These are phyloP conservation scores for Datura wrightii DNA, from an alignment of 257 asterid genomes.

Conservation along the genomic window DNA sequence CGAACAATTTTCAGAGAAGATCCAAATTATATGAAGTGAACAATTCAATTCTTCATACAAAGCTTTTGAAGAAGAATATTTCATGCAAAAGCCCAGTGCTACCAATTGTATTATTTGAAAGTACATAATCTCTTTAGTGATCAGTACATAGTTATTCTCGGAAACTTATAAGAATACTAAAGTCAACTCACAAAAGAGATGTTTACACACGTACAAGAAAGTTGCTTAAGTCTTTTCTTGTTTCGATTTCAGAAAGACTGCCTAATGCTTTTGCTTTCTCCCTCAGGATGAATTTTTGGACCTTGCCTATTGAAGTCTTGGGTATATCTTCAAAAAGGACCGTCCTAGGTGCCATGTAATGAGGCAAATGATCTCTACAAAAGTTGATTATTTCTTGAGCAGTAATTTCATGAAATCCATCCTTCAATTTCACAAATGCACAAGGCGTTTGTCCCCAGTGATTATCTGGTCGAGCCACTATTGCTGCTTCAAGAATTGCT, in stretches of 20 bases:
- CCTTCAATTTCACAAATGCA: constrained; percentile 46
- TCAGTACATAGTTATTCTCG: too few relatives aligned
- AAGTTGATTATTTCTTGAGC: constrained; percentile 34
- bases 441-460: constrained; percentile 42
- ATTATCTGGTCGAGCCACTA: constrained; percentile 1
- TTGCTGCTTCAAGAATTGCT: background rate
- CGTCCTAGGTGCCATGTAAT: background rate
- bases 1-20: too few relatives aligned
- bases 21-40: too few relatives aligned
- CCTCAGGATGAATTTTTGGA: constrained; percentile 39
- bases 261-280: constrained; percentile 49
- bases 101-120: too few relatives aligned
- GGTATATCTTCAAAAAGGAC: constrained; percentile 24
- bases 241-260: constrained; percentile 33
- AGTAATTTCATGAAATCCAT: constrained; percentile 35
- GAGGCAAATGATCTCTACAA: background rate
- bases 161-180: background rate
- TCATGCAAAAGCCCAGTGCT: too few relatives aligned
- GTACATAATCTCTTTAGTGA: too few relatives aligned
- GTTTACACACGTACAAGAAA: background rate
- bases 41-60: too few relatives aligned
- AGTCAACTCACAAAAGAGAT: too few relatives aligned
- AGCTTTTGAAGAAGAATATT: too few relatives aligned
- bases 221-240: background rate
- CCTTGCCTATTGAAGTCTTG: constrained; percentile 45